These are phyloP conservation scores for Fraxinus paxiana DNA, from an alignment of 305 asterid species.

Conservation along the genomic window DNA sequence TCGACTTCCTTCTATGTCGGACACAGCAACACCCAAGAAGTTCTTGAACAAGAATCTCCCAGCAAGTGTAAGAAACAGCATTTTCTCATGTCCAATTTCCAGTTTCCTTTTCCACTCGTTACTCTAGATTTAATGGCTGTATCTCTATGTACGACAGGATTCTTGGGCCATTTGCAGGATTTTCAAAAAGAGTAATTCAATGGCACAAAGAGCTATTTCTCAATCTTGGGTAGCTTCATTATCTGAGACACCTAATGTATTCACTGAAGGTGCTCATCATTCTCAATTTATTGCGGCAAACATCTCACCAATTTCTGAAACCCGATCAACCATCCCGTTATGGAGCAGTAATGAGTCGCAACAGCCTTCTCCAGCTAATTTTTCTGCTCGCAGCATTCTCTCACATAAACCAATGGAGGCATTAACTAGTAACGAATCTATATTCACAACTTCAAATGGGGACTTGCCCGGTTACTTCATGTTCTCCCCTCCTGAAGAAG, in stretches of 20 bases:
- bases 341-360: slow-evolving; percentile 26
- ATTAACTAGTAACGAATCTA: slow-evolving; percentile 21
- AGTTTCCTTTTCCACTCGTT: neutral
- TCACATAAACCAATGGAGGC: slow-evolving; percentile 22
- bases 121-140: neutral
- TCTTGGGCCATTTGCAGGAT: slow-evolving; percentile 27
- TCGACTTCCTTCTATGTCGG: slow-evolving; percentile 17
- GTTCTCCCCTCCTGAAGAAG: slow-evolving; percentile 39
- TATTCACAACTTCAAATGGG: slow-evolving; percentile 26
- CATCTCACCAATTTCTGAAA: neutral
- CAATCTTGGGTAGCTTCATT: slow-evolving; percentile 46
- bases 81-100: neutral
- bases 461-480: slow-evolving; percentile 37
- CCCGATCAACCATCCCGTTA: neutral
- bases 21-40: slow-evolving; percentile 16
- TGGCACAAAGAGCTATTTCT: slow-evolving; percentile 57
- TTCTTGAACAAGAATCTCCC: neutral
- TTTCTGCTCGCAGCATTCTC: slow-evolving; percentile 34
- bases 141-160: slow-evolving; percentile 17
- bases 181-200: slow-evolving; percentile 34
- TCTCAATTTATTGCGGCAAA: neutral
- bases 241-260: slow-evolving; percentile 40
- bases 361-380: slow-evolving; percentile 18
- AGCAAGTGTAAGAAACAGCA: neutral
- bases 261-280: slow-evolving; percentile 28